These are phyloP conservation scores for Kodamaea leandrae DNA, from an alignment of 805 yeast species.

Conservation along the genomic window DNA sequence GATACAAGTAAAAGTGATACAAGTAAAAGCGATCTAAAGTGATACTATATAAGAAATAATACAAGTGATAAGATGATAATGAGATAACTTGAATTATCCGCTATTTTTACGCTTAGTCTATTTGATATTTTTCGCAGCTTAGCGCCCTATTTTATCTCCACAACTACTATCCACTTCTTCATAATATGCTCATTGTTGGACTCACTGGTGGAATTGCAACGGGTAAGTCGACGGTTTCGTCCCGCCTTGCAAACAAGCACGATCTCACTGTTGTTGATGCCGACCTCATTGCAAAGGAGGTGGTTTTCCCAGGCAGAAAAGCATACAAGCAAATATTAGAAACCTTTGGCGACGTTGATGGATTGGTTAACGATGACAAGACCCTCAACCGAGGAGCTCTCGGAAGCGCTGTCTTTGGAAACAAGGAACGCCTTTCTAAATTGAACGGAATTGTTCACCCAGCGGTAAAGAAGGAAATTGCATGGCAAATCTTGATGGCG, in stretches of 20 bases:
- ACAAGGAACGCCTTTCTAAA: constrained; percentile 52
- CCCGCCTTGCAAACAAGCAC: constrained; percentile 49
- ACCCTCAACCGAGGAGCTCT: constrained; percentile 67
- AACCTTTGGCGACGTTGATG: constrained; percentile 58
- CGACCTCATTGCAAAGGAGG: constrained; percentile 80
- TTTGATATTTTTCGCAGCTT: not conserved
- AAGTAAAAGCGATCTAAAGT: too few species aligned
- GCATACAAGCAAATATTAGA: constrained; percentile 67
- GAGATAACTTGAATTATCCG: too few species aligned
- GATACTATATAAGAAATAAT: too few species aligned
- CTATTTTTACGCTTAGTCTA: too few species aligned
- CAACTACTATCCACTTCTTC: constrained; percentile 17
- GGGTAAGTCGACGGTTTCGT: constrained; percentile 93
- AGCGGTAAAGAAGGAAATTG: constrained; percentile 69
- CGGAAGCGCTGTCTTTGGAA: constrained; percentile 76
- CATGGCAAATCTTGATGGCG: constrained; percentile 49
- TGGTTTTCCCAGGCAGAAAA: constrained; percentile 74
- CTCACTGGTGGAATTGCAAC: constrained; percentile 97
- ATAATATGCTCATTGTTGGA: constrained; percentile 90
- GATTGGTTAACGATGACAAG: constrained; percentile 42
- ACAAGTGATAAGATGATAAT: too few species aligned
- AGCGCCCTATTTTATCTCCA: too few species aligned
- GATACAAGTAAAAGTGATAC: too few species aligned
- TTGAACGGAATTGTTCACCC: constrained; percentile 86
- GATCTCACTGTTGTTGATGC: constrained; percentile 76